Evolutionary conservation across 192 early-diverging fungal species (phyloP), one percentile per base, ranked within the genome.

Genomic region (Gamsiella multidivaricata): DNA sequence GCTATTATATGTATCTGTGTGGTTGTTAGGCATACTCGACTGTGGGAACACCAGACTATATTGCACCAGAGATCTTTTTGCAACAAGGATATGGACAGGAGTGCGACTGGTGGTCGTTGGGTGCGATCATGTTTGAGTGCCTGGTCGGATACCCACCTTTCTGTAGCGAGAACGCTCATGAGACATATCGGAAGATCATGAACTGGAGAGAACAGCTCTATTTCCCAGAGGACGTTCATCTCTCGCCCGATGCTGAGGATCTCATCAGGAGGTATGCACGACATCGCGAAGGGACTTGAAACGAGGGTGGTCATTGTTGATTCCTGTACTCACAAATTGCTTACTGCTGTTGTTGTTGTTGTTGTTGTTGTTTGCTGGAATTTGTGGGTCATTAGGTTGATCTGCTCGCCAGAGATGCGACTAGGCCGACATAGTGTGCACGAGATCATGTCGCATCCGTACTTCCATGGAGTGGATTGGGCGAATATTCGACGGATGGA

Each of bases 71-170:
- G 83, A 95, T 97, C 36, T 97, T 99, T 70, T 61, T 88, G 63
- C 95, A 96, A 70, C 91, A 94, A 51, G 97, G 97, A 9, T 99
- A 99, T 85, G 91, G 93, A 59, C 92, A 95, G 75, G 95, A 97
- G 56, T 99, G 97, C 80, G 98, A 99, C 86, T 99, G 95, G 94
- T 99, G 98, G 98, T 97, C 96, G 8, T 79, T 99, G 28, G 98
- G 98, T 28, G 96, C 96, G 6, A 99, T 99, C 71, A 98, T 99
- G 94, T 99, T 95, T 84, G 98, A 99, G 78, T 98, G 97, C 69
- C 84, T 99, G 67, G 92, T 95, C 39, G 98, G 98, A 20, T 99
- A 97, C 68, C 97, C 97, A 45, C 97, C 98, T 6, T 99, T 99
- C 79, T 97, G 95, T 80, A 92, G 91, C 52, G 97, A 98, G 50